These are phyloP conservation scores for Parachaetomium inaequale DNA, from an alignment of 495 filamentous ascomycete species.

Conservation along the genomic window DNA sequence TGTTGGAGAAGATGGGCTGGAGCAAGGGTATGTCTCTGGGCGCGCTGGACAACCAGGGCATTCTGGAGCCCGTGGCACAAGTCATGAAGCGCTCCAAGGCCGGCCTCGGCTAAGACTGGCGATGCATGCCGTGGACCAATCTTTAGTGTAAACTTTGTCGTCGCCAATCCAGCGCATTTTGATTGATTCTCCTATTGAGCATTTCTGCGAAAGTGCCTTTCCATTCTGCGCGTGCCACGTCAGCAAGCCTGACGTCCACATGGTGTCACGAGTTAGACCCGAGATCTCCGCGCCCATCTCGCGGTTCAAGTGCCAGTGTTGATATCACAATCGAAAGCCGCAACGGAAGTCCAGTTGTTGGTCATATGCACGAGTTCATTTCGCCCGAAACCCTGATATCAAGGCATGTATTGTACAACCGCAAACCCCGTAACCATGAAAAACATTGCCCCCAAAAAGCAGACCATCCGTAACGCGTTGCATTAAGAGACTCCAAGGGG, in stretches of 20 bases:
- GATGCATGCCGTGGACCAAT: too few species aligned
- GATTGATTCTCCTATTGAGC: too few species aligned
- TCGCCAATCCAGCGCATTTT: too few species aligned
- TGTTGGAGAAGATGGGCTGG: slow-evolving; percentile 99
- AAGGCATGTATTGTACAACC: slow-evolving; percentile 70
- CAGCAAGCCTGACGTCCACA: background rate
- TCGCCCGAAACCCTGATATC: slow-evolving; percentile 57
- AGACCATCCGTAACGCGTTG: slow-evolving; percentile 88
- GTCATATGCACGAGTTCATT: slow-evolving; percentile 63
- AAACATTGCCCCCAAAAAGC: slow-evolving; percentile 72
- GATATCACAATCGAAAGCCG: background rate
- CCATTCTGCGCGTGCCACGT: background rate
- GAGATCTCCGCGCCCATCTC: too few species aligned
- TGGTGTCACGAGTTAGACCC: too few species aligned
- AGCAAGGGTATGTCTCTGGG: slow-evolving; percentile 84
- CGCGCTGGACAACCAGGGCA: slow-evolving; percentile 77
- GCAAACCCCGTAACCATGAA: slow-evolving; percentile 65
- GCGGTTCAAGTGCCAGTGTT: background rate
- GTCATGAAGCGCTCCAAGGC: slow-evolving; percentile 82
- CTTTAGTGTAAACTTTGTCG: background rate
- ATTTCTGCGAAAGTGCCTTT: too few species aligned
- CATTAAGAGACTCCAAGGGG: slow-evolving; percentile 65
- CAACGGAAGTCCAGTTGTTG: slow-evolving; percentile 24
- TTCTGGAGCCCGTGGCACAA: slow-evolving; percentile 79
- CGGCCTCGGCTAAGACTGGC: slow-evolving; percentile 68